Conservation (phyloP, 1,284 basidiomycete species). For the Apiotrichum akiyoshidainum region DNA sequence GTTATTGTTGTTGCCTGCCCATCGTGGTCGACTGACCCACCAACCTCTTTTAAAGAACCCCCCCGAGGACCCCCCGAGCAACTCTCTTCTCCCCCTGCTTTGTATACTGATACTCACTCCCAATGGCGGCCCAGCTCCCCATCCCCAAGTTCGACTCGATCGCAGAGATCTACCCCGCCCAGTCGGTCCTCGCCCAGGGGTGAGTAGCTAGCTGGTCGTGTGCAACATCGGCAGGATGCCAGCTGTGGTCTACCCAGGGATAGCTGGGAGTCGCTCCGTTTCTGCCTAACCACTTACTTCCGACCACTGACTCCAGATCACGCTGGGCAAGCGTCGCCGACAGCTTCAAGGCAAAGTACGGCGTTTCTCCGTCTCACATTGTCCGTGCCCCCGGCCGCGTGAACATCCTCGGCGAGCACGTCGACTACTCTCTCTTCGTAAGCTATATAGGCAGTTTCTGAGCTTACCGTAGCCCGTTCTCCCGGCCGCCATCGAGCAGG, state of each 20-base stretch:
- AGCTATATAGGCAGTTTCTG: slow-evolving; percentile 1
- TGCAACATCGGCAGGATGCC: too few relatives aligned
- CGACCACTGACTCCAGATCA: slow-evolving; percentile 35
- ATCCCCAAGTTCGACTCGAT: slow-evolving; percentile 66
- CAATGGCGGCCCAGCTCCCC: slow-evolving; percentile 56
- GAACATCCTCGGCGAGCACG: slow-evolving; percentile 76
- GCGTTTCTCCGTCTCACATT: slow-evolving; percentile 65
- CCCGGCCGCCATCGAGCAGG: slow-evolving; percentile 77
- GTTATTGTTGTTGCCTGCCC: too few relatives aligned
- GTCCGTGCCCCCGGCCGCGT: slow-evolving; percentile 79
- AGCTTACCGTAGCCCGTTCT: slow-evolving; percentile 56
- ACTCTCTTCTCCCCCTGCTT: too few relatives aligned
- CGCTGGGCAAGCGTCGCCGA: slow-evolving; percentile 65
- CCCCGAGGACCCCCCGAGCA: too few relatives aligned
- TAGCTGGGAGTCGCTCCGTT: not conserved
- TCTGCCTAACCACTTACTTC: too few relatives aligned
- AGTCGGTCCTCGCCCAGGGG: slow-evolving; percentile 59
- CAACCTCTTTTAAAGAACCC: too few relatives aligned
- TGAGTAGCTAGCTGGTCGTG: slow-evolving; percentile 39
- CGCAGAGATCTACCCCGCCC: slow-evolving; percentile 59
- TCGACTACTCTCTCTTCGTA: slow-evolving; percentile 64
- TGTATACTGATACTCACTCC: not conserved
- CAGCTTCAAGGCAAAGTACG: slow-evolving; percentile 65
- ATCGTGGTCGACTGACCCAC: too few relatives aligned
- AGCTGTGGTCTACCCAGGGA: too few relatives aligned